phyloP scores from a whole-genome alignment of 164 flowering plant species.

The Saururus chinensis region DNA sequence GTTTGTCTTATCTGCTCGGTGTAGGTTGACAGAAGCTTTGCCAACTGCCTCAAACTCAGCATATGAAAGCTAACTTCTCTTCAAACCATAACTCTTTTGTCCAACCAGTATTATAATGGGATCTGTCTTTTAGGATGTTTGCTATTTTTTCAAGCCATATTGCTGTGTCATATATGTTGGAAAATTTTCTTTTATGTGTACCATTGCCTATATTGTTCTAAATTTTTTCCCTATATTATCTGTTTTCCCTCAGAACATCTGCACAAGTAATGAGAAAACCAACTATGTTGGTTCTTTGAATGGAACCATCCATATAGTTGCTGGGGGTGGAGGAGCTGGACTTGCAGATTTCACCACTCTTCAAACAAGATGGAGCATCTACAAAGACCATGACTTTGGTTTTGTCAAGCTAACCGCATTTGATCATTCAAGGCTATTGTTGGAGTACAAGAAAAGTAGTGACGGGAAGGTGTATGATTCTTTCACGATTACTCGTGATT shows the following conservation, averaged over 20 bases:
- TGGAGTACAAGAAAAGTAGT: slow-evolving; percentile 87
- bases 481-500: slow-evolving; percentile 62
- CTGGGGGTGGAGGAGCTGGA: slow-evolving; percentile 71
- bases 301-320: slow-evolving; percentile 82
- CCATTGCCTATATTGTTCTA: no score
- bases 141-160: no score
- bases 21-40: no score
- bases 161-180: no score
- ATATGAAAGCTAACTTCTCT: no score
- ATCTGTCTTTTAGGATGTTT: no score
- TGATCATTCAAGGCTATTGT: slow-evolving; percentile 58
- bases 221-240: not conserved
- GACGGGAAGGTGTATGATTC: slow-evolving; percentile 76
- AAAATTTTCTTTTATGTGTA: no score
- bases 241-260: slow-evolving; percentile 29
- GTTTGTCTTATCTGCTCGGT: no score
- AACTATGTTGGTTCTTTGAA: slow-evolving; percentile 49
- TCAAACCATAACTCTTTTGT: no score
- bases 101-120: no score
- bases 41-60: no score
- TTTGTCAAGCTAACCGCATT: slow-evolving; percentile 80
- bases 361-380: slow-evolving; percentile 62
- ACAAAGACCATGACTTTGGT: slow-evolving; percentile 61
- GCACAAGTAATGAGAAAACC: slow-evolving; percentile 42
- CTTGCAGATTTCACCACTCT: slow-evolving; percentile 41